Evolutionary conservation across 768 basidiomycete species (phyloP).

Genomic region (Peribolospora baueri): DNA sequence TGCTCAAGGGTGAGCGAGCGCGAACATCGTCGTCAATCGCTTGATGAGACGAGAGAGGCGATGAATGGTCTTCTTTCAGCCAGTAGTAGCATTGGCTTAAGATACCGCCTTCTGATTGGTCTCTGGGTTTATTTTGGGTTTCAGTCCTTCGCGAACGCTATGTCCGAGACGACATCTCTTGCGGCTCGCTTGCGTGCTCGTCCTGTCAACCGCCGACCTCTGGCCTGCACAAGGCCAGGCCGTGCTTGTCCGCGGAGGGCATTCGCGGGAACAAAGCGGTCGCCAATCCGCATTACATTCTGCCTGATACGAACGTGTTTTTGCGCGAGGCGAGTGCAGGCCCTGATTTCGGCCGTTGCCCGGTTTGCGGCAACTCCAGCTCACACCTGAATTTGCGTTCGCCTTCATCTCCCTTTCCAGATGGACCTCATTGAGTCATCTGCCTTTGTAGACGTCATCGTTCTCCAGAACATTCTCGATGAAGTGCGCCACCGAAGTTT

Average conservation of each 20-base stretch:
- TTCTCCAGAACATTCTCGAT: conserved; percentile 84
- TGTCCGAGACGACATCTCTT: conserved; percentile 69
- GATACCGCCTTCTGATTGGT: background rate
- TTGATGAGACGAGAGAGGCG: background rate
- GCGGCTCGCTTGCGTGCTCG: conserved; percentile 48
- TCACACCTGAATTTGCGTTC: conserved; percentile 3
- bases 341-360: background rate
- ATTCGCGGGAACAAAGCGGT: conserved; percentile 2
- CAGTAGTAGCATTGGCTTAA: background rate
- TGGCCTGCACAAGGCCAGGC: conserved; percentile 19
- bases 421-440: conserved; percentile 81
- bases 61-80: no score
- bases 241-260: conserved; percentile 36
- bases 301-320: conserved; percentile 90
- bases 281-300: conserved; percentile 35
- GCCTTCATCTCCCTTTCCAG: conserved; percentile 21
- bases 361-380: background rate
- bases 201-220: conserved; percentile 27
- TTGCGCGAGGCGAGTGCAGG: conserved; percentile 51
- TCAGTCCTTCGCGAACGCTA: conserved; percentile 80
- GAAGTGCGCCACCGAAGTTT: conserved; percentile 87
- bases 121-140: background rate
- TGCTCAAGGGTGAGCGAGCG: conserved; percentile 49
- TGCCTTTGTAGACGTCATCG: conserved; percentile 56
- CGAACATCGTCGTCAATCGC: no score